These are phyloP conservation scores for Erucastrum elatum DNA, from an alignment of 345 rosid species.

Conservation along the genomic window DNA sequence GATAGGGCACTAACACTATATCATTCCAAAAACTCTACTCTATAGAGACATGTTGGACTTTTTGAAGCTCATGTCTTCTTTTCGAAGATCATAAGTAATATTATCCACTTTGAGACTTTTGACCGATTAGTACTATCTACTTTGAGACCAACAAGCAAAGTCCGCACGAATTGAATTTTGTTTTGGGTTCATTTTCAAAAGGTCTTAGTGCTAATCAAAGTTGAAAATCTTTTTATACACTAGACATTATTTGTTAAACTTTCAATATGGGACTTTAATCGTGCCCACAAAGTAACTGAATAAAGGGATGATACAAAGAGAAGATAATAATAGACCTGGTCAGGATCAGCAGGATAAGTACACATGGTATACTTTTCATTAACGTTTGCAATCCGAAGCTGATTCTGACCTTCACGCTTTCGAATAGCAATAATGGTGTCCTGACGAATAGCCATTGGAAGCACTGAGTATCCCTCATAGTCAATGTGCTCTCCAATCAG, in stretches of 20 bases:
- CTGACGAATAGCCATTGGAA: constrained; percentile 98
- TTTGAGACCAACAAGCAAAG: neutral
- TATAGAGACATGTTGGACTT: no score
- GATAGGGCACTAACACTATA: constrained; percentile 1
- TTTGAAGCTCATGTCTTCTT: no score
- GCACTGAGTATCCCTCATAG: constrained; percentile 94
- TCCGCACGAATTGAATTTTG: no score
- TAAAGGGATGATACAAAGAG: neutral
- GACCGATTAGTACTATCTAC: neutral
- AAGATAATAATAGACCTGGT: constrained; percentile 52
- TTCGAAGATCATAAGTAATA: no score
- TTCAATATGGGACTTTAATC: neutral
- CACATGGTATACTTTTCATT: constrained; percentile 68
- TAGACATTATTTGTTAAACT: neutral
- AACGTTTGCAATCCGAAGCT: constrained; percentile 74
- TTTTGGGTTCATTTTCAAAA: no score
- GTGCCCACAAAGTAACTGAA: neutral
- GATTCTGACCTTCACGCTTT: constrained; percentile 51
- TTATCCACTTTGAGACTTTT: no score
- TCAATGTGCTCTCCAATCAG: constrained; percentile 98
- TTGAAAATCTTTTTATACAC: neutral
- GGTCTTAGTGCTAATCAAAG: neutral
- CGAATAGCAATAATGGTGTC: constrained; percentile 86
- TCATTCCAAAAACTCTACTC: neutral
- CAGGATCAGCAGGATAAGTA: constrained; percentile 79